Evolutionary conservation across 768 basidiomycete species (phyloP), one percentile per base, ranked within the genome.

Genomic region (Candolleomyces eurysporus): DNA sequence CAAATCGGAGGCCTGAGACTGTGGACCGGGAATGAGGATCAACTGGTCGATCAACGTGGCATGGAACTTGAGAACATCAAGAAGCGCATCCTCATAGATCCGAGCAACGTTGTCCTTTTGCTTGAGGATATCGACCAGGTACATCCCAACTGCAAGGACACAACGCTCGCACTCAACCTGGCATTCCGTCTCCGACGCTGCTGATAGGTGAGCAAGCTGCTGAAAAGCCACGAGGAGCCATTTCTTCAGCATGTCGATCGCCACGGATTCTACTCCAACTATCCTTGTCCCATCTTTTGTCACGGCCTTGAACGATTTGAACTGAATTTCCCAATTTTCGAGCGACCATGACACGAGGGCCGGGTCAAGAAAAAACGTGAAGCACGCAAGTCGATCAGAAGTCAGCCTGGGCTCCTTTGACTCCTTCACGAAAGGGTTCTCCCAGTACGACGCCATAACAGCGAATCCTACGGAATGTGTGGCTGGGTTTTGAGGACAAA

Each of bases 251-350:
- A 87, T 70, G 45, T 78, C 73, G 26, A 91, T 72, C 39, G 91
- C 68, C 42, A 77, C 73, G 8, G 75, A 69, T 71, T 92, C 91
- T 65, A 90, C 82, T 19, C 90, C 90, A 40, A 84, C 73, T 31
- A 86, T 80, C 50, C 89, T 85, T 2, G 74, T 66, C 6, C 88
- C 89, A 45, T 76, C 82, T 62, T 78, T 81, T 40, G 88, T 88
- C 56, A 93, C 77, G 3, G 88, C 83, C 4, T 82, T 74, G 1
- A 92, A 75, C 2, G 90, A 89, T 63, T 85, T 87, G 67, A 88
- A 84, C 19, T 87, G 82, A 1, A 84, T 76, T 64, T 91, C 89
- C 81, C 91, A 91, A 0, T 90, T 73, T 26, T 92, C 91, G n/a
- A 73, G 64, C 3, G 76, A 78, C 90, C 91, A 92, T 7, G 39